phyloP scores from a whole-genome alignment of 805 yeast genomes.

The Zygoascus tannicola region DNA sequence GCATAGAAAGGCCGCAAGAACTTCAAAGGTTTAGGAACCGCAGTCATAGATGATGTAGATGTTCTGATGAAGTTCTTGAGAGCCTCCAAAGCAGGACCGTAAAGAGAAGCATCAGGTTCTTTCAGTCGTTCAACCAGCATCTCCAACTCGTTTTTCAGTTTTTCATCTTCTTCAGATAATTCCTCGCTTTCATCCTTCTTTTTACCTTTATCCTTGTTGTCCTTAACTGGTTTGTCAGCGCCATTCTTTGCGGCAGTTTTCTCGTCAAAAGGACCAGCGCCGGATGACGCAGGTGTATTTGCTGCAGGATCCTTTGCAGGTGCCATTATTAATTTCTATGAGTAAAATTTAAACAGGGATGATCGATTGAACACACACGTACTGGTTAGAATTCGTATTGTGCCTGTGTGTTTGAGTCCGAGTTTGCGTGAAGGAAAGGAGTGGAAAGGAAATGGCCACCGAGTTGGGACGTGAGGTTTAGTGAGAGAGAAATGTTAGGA shows the following conservation, averaged over 20 bases:
- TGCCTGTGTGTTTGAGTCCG: too few relatives aligned
- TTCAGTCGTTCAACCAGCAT: constrained; percentile 68
- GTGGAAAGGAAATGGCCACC: neutral
- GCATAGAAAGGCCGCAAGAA: constrained; percentile 84
- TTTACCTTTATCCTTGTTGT: constrained; percentile 23
- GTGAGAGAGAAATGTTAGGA: too few relatives aligned
- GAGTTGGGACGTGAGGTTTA: neutral
- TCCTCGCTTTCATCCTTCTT: constrained; percentile 56
- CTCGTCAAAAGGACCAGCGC: too few relatives aligned
- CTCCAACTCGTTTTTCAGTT: constrained; percentile 78
- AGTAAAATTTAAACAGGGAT: constrained; percentile 5
- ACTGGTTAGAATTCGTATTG: too few relatives aligned
- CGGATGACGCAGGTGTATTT: neutral
- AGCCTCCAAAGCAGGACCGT: constrained; percentile 52
- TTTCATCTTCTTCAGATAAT: constrained; percentile 85
- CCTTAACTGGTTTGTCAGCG: constrained; percentile 5
- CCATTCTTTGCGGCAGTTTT: neutral
- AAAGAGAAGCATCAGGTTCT: constrained; percentile 35
- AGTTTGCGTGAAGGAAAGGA: neutral
- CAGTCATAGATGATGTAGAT: constrained; percentile 97
- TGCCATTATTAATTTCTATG: constrained; percentile 7
- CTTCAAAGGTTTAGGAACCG: constrained; percentile 97
- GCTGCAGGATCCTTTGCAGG: constrained; percentile 9
- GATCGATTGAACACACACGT: too few relatives aligned
- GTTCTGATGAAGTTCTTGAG: constrained; percentile 76